Base-by-base conservation (phyloP, 2,329 filamentous ascomycete species). In the Metarhizium humberi region DNA sequence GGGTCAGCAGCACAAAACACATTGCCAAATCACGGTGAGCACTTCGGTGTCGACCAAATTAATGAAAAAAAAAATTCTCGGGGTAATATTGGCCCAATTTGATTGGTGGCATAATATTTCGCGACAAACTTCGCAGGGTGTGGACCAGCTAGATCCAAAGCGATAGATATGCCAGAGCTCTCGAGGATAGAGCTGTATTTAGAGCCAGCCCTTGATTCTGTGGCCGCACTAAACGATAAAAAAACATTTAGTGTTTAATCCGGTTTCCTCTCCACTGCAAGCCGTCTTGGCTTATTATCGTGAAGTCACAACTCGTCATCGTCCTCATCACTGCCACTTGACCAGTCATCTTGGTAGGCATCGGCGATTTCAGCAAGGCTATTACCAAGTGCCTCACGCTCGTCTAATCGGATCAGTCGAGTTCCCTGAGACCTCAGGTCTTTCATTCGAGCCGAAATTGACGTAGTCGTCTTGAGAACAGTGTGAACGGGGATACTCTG, bases 331-430 rank as follows among this genome's bases (percentile, higher is more conserved):
- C 82, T 86, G 29, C 85, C 90, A 64, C 87, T 90, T 13, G 84
- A 85, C 88, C 90, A 96, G 1, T 90, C 90, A 58, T 94, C 89
- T 62, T 90, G 85, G 68, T 96, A 97, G 57, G 88, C 88, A 65
- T 96, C 92, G 1, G 87, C 86, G 63, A 97, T 85, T 57, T 88
- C 86, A 29, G 87, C 84, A 43, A 99, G 75, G 13, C 87, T 85
- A 65, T 95, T 94, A 49, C 84, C 82, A n/a, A 97, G 75, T 2
- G 78, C 77, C 71, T 99, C 94, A 46, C 92, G 80, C 65, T 97
- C 92, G 57, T 95, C 90, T 3, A 92, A 63, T 0, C 78, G 76
- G 16, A 92, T 76, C 11, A 81, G 77, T 58, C 85, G 80, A 16
- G 80, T 73, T 13, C 87, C 84, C 13, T 87, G 76, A 25, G 78